Evolutionary conservation across 495 filamentous ascomycete species (phyloP), one percentile per base, ranked within the genome.

Genomic region (Pyrenula massariospora): DNA sequence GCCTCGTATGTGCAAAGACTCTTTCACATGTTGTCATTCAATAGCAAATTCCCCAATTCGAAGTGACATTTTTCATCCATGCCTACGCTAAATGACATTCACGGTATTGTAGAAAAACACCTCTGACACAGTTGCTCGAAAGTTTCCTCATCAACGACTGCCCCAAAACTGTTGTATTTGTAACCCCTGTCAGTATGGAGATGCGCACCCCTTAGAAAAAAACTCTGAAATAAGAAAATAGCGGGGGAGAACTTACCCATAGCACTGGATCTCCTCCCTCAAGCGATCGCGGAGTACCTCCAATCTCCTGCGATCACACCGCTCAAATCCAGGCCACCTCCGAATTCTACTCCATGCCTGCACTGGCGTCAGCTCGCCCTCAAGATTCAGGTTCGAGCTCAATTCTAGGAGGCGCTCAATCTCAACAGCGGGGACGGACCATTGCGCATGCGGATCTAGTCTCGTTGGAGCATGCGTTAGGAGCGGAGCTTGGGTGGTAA

Each of bases 341-440:
- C 58, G 58, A 23, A 66, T 48, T 11, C 59, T 53, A 52, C 62
- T 55, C 64, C 64, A 66, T 24, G 64, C 64, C 25, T 66, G 62
- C 8, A 66, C 63, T 5, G 64, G 64, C 10, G 64, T 66, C 83
- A 88, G 69, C 83, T 89, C n/a, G 75, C 87, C 47, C 86, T 89
- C 63, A 78, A 88, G 68, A 81, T 91, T 54, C 83, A 91, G 62
- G 20, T 58, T 59, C 48, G 58, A 56, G 15, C 60, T 58, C 3
- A 66, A 52, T 48, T 63, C 62, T 2, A 66, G 57, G 48, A 66
- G 31, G 12, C 58, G 55, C 53, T 66, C 60, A 11, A 66, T 65
- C 42, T 60, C 60, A 1, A 54, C 52, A 11, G 56, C 58, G 11
- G 55, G 57, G 2, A 60, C 55, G 8, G 48, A 60, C 64, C 64